These are phyloP conservation scores for Oryza officinalis DNA, from an alignment of 176 grass and related monocot genomes.

Conservation along the genomic window DNA sequence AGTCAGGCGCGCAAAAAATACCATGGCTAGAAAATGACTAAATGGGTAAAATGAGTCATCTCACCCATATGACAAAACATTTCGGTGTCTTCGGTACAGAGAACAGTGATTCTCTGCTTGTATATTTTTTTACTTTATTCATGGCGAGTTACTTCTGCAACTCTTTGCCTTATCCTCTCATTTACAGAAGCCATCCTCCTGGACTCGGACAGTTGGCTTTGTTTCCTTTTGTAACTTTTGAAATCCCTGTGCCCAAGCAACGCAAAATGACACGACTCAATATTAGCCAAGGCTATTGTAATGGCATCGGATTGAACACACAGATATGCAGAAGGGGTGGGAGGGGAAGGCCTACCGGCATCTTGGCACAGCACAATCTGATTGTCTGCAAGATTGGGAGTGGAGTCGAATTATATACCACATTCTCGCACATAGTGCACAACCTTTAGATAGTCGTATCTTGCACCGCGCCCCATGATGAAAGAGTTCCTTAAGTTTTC, in stretches of 20 bases:
- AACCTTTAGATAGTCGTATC: slow-evolving; percentile 47
- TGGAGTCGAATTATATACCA: slow-evolving; percentile 60
- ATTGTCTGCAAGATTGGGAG: slow-evolving; percentile 64
- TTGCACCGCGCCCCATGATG: slow-evolving; percentile 44
- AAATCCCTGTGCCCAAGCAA: slow-evolving; percentile 42
- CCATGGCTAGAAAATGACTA: slow-evolving; percentile 3
- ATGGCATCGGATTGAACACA: neutral
- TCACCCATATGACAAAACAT: neutral
- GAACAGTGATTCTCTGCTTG: neutral
- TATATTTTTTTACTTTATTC: neutral
- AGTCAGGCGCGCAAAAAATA: neutral
- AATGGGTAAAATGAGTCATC: neutral
- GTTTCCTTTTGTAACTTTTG: slow-evolving; percentile 42
- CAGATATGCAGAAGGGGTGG: neutral
- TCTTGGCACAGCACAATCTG: slow-evolving; percentile 64
- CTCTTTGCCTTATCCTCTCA: slow-evolving; percentile 83
- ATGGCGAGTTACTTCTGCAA: slow-evolving; percentile 51
- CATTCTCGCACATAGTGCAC: slow-evolving; percentile 45
- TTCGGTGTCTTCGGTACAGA: neutral
- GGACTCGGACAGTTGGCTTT: slow-evolving; percentile 68
- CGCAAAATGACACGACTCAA: neutral
- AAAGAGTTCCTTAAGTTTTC: slow-evolving; percentile 60
- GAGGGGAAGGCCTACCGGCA: slow-evolving; percentile 54
- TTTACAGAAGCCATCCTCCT: slow-evolving; percentile 79
- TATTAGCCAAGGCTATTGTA: neutral